Evolutionary conservation across 257 asterid genomes (phyloP).

Genomic region (Solanum appendiculatum): DNA sequence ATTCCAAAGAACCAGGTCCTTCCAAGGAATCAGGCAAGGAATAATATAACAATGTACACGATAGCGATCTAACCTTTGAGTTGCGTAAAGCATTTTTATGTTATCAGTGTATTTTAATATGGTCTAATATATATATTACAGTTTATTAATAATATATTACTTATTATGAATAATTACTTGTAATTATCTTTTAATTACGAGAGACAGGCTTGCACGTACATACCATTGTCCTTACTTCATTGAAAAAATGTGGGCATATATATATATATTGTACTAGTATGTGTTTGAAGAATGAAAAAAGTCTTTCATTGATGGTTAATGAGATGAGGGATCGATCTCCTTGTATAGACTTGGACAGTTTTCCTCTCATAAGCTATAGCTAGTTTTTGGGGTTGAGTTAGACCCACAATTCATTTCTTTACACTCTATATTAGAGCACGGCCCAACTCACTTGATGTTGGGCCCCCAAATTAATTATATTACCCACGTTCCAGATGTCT

Average conservation of each 20-base stretch:
- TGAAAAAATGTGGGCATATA: neutral
- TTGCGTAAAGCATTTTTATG: neutral
- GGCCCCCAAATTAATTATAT: neutral
- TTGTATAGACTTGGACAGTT: too few species aligned
- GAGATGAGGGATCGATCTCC: too few species aligned
- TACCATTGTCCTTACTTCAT: neutral
- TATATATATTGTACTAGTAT: too few species aligned
- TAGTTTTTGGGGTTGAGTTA: neutral
- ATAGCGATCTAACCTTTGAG: neutral
- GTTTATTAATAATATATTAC: neutral
- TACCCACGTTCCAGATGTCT: accelerated
- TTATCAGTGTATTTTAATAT: neutral
- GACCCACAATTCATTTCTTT: too few species aligned
- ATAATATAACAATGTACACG: neutral
- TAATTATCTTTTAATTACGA: neutral
- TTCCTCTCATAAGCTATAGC: too few species aligned
- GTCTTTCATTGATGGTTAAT: too few species aligned
- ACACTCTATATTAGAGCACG: neutral
- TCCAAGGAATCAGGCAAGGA: neutral
- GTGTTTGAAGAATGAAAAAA: neutral
- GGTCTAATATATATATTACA: neutral
- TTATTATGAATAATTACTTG: neutral
- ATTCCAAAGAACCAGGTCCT: neutral
- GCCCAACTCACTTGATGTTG: neutral
- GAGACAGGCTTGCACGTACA: neutral